Evolutionary conservation across 345 rosid genomes (phyloP), one percentile per base, ranked within the genome.

Genomic region (Bretschneidera sinensis): DNA sequence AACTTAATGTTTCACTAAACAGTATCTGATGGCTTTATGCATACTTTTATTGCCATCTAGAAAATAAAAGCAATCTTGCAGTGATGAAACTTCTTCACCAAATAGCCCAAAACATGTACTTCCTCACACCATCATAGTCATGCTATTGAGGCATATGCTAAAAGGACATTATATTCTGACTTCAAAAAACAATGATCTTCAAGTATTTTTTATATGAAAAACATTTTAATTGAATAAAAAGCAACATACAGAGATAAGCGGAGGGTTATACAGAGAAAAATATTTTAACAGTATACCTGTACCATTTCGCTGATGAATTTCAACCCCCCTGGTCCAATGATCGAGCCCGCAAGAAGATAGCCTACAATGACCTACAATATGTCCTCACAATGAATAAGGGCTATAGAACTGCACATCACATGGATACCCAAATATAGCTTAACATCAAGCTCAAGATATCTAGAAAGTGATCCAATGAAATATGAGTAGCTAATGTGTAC

Each of bases 281-380:
- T n/a, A n/a, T 9, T 20, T 19, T 20, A 20, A 31, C 6, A 35
- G 21, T 67, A 53, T 72, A 95, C 99, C 98, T 91, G 98, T n/a
- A 95, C 99, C 96, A 95, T 82, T 81, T 95, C 99, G 56, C 88
- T 88, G 47, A 95, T 88, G 76, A 91, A 95, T 69, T 95, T 91
- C 77, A 91, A 78, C 24, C 99, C 99, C 54, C 99, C 99, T 17
- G 98, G 99, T 63, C 98, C 98, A 62, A 95, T 83, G 54, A 95
- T 65, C 16, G 99, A 95, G 55, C 97, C 99, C 5, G 96, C 96
- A 54, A 95, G 94, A 77, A 95, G 95, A 79, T 95, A 95, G 57
- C 97, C 99, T 62, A 95, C 97, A 74, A 95, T 95, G 48, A 85
- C 92, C 99, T 94, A 70, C 33, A 48, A 58, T 33, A 51, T 17